Conservation (phyloP, 495 filamentous ascomycete species). For the Daldinia vernicosa region DNA sequence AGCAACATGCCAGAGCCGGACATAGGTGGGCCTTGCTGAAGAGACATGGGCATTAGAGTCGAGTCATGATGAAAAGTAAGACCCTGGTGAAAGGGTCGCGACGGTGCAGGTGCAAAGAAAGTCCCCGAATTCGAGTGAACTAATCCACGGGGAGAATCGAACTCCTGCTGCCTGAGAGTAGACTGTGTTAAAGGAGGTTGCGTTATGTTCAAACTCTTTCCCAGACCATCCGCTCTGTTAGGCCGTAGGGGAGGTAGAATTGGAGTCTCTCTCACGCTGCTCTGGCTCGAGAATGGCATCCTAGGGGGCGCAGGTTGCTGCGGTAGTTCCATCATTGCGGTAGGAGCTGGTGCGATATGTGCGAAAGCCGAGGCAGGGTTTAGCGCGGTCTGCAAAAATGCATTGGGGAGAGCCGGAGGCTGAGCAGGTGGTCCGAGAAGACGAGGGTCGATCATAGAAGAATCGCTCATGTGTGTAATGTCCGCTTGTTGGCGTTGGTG, state of each 20-base stretch:
- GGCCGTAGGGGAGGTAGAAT: constrained; percentile 56
- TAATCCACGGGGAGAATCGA: constrained; percentile 43
- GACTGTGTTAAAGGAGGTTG: constrained; percentile 29
- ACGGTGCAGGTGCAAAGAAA: constrained; percentile 49
- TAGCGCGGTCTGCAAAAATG: constrained; percentile 55
- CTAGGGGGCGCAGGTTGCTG: constrained; percentile 23
- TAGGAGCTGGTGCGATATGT: constrained; percentile 41
- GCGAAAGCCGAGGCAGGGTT: constrained; percentile 46
- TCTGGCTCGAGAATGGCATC: constrained; percentile 40
- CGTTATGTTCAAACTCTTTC: constrained; percentile 33
- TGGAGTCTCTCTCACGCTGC: constrained; percentile 28
- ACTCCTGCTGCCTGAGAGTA: constrained; percentile 32
- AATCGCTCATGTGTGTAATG: constrained; percentile 5
- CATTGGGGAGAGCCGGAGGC: constrained; percentile 33
- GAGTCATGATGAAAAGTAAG: constrained; percentile 50
- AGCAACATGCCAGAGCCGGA: constrained; percentile 21
- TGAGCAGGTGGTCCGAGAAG: constrained; percentile 29
- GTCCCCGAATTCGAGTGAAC: constrained; percentile 51
- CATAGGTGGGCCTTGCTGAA: constrained; percentile 22
- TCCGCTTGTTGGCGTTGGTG: background rate
- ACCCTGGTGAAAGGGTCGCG: constrained; percentile 53
- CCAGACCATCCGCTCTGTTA: constrained; percentile 26
- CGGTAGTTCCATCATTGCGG: constrained; percentile 22
- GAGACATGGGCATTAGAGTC: constrained; percentile 22
- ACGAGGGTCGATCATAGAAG: constrained; percentile 41